Evolutionary conservation across 208 protist species (phyloP).

Genomic region (Naegleria lovaniensis): DNA sequence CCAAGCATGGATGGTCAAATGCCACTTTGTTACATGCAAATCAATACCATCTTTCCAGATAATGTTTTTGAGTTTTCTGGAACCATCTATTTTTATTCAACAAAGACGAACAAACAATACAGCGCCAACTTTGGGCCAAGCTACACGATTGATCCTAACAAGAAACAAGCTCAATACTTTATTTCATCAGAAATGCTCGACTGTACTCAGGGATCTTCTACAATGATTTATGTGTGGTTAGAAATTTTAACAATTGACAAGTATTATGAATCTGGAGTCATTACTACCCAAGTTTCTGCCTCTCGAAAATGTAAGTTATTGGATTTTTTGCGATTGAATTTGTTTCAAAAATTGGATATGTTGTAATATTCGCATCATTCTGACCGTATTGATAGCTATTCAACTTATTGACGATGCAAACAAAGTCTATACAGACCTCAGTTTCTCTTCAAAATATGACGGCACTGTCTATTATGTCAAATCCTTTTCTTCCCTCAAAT

Average conservation of each 20-base stretch:
- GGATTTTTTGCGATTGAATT: no score
- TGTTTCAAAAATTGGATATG: no score
- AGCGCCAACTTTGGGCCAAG: neutral
- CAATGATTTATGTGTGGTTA: neutral
- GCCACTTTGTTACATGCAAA: neutral
- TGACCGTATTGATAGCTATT: no score
- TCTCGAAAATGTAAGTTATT: neutral
- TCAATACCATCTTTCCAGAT: neutral
- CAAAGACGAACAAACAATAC: neutral
- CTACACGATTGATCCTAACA: neutral
- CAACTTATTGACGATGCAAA: neutral
- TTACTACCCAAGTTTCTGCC: neutral
- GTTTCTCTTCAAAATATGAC: neutral
- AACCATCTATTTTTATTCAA: neutral
- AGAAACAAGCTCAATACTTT: neutral
- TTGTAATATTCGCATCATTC: no score
- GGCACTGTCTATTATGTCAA: neutral
- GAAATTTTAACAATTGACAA: neutral
- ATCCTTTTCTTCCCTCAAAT: neutral
- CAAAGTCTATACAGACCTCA: neutral
- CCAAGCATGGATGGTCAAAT: no score
- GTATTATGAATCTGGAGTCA: neutral
- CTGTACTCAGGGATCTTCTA: neutral
- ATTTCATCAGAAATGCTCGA: neutral
- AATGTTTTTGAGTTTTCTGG: neutral